A percentile compares a stretch with the other conserved stretches of the same genome.
These are phyloP conservation scores for Neurospora sp. DNA, from an alignment of 495 filamentous ascomycete genomes.

Conservation along the genomic window DNA sequence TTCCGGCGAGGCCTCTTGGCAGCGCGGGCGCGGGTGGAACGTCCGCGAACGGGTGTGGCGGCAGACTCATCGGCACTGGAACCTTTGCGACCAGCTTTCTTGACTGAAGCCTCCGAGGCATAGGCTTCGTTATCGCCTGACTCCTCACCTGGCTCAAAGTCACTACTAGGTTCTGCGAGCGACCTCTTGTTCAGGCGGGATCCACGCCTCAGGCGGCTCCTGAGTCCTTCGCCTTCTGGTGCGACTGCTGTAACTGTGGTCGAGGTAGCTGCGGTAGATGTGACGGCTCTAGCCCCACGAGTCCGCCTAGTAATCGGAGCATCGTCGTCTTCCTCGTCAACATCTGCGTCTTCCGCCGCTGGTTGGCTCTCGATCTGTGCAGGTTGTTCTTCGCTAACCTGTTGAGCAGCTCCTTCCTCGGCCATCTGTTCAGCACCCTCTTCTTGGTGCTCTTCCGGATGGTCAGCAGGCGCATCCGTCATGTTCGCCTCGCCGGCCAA, in stretches of 20 bases:
- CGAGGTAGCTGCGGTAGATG: conserved; percentile 7
- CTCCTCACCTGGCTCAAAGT: conserved; percentile 73
- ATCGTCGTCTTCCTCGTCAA: conserved; percentile 66
- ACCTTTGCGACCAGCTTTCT: conserved; percentile 13
- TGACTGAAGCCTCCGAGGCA: conserved; percentile 27
- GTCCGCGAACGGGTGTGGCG: conserved; percentile 29
- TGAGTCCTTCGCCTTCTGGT: conserved; percentile 20
- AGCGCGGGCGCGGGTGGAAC: conserved; percentile 25
- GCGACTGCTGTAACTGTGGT: conserved; percentile 27
- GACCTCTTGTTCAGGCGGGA: conserved; percentile 39
- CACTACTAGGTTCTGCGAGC: conserved; percentile 61
- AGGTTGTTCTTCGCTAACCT: conserved; percentile 8
- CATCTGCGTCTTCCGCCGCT: conserved; percentile 40
- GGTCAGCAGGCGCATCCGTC: not conserved
- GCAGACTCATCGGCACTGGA: conserved; percentile 32
- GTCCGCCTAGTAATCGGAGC: conserved; percentile 45
- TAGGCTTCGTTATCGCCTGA: conserved; percentile 41
- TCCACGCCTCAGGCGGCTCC: conserved; percentile 39
- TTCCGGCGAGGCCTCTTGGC: conserved; percentile 25
- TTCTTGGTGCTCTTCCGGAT: conserved; percentile 1
- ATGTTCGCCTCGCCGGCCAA: not conserved
- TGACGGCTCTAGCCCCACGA: conserved; percentile 31
- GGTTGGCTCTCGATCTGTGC: conserved; percentile 25
- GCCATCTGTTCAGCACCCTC: not conserved
- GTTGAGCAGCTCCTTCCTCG: conserved; percentile 6